A percentile compares a stretch with the other conserved stretches of the same genome.
Conservation (phyloP, 2,329 filamentous ascomycete genomes). For the Chalaropsis ovoidea region DNA sequence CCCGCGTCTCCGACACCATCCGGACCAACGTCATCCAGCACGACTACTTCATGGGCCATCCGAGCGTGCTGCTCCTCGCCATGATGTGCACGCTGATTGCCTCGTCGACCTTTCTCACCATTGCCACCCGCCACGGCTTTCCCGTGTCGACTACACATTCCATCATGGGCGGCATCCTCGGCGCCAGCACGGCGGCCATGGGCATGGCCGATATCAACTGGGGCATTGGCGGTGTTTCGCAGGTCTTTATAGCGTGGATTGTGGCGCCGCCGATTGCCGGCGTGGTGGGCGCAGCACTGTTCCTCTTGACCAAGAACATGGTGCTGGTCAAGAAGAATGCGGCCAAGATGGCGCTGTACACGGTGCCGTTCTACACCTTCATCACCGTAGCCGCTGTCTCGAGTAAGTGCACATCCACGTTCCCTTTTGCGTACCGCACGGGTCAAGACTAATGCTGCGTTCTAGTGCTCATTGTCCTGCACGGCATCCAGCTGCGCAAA, state of each 20-base stretch:
- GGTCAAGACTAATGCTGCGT: constrained; percentile 23
- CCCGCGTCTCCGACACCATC: constrained; percentile 38
- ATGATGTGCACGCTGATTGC: constrained; percentile 47
- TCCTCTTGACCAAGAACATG: constrained; percentile 32
- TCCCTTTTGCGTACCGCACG: too few relatives aligned
- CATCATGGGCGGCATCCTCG: constrained; percentile 38
- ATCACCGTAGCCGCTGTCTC: constrained; percentile 33
- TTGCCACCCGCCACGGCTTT: constrained; percentile 42
- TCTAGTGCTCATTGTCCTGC: constrained; percentile 45
- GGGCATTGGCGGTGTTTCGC: constrained; percentile 34
- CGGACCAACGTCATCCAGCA: constrained; percentile 40
- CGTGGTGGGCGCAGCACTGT: constrained; percentile 31
- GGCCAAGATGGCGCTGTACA: constrained; percentile 28
- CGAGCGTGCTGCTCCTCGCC: constrained; percentile 41
- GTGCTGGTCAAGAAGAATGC: constrained; percentile 32
- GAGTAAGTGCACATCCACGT: constrained; percentile 28
- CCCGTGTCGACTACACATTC: constrained; percentile 48
- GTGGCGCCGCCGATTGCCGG: constrained; percentile 33
- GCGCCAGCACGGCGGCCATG: constrained; percentile 33
- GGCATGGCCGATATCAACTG: constrained; percentile 34
- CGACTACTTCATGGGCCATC: constrained; percentile 36
- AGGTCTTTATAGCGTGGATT: constrained; percentile 36
- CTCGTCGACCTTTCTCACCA: constrained; percentile 43
- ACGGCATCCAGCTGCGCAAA: constrained; percentile 30
- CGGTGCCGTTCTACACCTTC: constrained; percentile 35